Base-by-base conservation (phyloP, 2,329 filamentous ascomycete genomes). In the Rhinocladiella mackenziei region DNA sequence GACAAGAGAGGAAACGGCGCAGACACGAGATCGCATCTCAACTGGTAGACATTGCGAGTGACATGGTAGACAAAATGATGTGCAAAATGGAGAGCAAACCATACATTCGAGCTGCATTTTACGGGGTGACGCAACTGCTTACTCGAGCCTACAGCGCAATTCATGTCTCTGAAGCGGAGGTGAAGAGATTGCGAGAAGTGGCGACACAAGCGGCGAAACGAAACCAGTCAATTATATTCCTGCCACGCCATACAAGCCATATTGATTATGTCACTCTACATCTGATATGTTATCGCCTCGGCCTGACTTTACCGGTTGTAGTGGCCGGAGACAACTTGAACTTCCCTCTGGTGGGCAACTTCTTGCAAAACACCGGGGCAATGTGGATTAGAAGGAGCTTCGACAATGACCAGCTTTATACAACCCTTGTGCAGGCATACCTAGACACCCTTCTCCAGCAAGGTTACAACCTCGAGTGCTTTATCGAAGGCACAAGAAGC, bases 291-390 rank as follows among this genome's bases (percentile, higher is more conserved):
- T 98, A 96, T 65, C 81, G 92, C 1, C 71, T 98, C 3, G 92
- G 92, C 1, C 76, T 98, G 13, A 87, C 84, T 0, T 70, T 98
- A 2, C 92, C 92, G 0, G 87, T 91, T 1, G 87, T 98, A 2
- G 89, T 98, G 0, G 87, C 92, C 1, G 92, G 92, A 7, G 92
- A 98, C 60, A 98, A 98, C 59, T 71, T 98, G 38, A 98, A 98
- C 61, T 89, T 98, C 54, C 92, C 92, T 0, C 69, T 94, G 1
- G 80, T 98, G 0, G 92, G 92, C 1, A 78, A 77, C 29, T 98
- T 98, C 61, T 68, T 98, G 46, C 92, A 98, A 61, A 86, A 95
- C 68, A 89, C 89, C n/a, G 89, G 77, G 67, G 65, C 45, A 62
- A 62, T 53, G 54, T 51, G 43, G 39, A 97, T 98, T 60, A 79